phyloP scores from a whole-genome alignment of 345 rosid genomes.

The Capsella bursapastoris region DNA sequence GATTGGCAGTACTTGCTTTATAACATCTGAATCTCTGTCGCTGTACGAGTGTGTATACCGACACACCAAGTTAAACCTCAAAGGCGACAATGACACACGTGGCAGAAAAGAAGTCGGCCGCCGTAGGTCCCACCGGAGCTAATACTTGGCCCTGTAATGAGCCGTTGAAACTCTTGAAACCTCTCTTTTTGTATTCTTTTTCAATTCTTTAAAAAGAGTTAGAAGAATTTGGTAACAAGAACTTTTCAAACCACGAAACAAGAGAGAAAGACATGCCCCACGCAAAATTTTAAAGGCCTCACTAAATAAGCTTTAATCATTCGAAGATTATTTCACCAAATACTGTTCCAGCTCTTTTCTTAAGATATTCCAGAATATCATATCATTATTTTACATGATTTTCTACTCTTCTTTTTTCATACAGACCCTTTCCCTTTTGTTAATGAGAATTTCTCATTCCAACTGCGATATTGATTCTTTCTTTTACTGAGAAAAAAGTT shows the following conservation, averaged over 20 bases:
- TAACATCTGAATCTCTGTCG: constrained; percentile 1
- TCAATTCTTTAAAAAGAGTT: background rate
- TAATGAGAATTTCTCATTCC: background rate
- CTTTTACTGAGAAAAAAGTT: constrained; percentile 7
- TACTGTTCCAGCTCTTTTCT: constrained; percentile 40
- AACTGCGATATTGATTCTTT: background rate
- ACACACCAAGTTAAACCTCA: constrained; percentile 29
- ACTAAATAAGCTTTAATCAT: constrained; percentile 33
- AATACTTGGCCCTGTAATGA: constrained; percentile 40
- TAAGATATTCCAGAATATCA: constrained; percentile 37
- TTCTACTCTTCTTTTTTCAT: background rate
- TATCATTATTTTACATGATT: constrained; percentile 34
- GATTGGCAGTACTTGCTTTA: constrained; percentile 8
- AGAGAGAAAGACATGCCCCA: constrained; percentile 38
- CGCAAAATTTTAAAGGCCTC: constrained; percentile 24
- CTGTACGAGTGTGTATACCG: background rate
- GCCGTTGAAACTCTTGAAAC: constrained; percentile 33
- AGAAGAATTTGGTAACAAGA: constrained; percentile 27
- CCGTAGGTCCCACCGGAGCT: constrained; percentile 38
- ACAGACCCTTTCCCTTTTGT: constrained; percentile 4
- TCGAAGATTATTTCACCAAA: constrained; percentile 37
- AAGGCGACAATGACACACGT: constrained; percentile 24
- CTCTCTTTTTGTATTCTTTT: constrained; percentile 29
- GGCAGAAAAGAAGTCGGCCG: constrained; percentile 39
- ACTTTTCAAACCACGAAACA: constrained; percentile 40